A percentile compares a stretch with the other conserved stretches of the same genome.
Conservation (phyloP, 2,329 filamentous ascomycete species). For the Aspergillus hortae region DNA sequence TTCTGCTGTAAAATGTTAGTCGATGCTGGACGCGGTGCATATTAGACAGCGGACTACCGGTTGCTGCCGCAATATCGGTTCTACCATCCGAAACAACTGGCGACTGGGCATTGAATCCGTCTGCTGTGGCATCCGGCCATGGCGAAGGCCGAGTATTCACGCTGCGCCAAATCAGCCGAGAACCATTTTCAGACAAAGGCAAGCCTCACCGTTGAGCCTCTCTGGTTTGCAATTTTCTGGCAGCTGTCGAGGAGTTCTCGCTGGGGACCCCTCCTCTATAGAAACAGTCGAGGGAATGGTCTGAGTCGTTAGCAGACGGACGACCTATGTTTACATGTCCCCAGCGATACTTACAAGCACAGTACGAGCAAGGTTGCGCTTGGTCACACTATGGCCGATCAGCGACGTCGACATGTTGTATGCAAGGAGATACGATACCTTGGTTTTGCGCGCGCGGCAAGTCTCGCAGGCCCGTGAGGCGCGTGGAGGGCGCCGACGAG, state of each 20-base stretch:
- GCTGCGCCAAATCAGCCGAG: neutral
- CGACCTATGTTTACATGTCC: no score
- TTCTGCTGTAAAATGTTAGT: neutral
- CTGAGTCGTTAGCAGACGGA: slow-evolving; percentile 2
- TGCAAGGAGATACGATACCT: slow-evolving; percentile 7
- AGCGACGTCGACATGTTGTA: neutral
- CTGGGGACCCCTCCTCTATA: slow-evolving; percentile 8
- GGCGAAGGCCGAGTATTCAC: slow-evolving; percentile 11
- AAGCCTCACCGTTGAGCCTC: slow-evolving; percentile 6
- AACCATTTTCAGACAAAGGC: neutral
- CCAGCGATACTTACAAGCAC: slow-evolving; percentile 12
- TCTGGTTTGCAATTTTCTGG: slow-evolving; percentile 7
- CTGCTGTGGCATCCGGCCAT: slow-evolving; percentile 9
- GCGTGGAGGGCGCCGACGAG: slow-evolving; percentile 12
- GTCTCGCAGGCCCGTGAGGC: slow-evolving; percentile 23
- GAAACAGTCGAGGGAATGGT: slow-evolving; percentile 16
- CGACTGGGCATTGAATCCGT: slow-evolving; percentile 1
- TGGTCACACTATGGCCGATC: slow-evolving; percentile 14
- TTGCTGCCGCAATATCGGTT: neutral
- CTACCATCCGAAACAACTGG: neutral
- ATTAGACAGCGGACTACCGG: neutral
- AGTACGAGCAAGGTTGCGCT: slow-evolving; percentile 18
- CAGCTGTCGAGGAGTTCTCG: slow-evolving; percentile 2
- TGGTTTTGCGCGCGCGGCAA: slow-evolving; percentile 22
- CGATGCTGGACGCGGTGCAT: neutral